Evolutionary conservation across 768 basidiomycete species (phyloP).

Genomic region (Dioszegia hungarica): DNA sequence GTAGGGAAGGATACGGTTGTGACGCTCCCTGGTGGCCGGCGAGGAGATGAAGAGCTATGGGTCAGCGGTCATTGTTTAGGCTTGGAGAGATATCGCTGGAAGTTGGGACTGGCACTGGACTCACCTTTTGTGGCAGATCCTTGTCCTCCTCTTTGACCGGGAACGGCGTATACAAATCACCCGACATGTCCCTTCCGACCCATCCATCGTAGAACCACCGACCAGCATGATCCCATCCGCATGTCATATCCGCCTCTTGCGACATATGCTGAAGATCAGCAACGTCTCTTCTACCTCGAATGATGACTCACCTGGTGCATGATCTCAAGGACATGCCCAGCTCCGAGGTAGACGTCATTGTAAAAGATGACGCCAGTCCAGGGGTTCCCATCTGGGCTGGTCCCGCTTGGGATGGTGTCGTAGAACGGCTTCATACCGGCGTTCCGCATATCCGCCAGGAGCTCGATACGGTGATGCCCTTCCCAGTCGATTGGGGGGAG

Average conservation of each 20-base stretch:
- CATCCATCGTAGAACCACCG: constrained; percentile 48
- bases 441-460: constrained; percentile 46
- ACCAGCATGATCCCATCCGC: constrained; percentile 48
- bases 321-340: constrained; percentile 43
- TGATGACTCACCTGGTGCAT: constrained; percentile 27
- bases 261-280: constrained; percentile 32
- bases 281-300: constrained; percentile 34
- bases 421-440: constrained; percentile 41
- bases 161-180: constrained; percentile 43
- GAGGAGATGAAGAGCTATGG: constrained; percentile 39
- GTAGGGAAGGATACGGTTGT: constrained; percentile 38
- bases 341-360: constrained; percentile 48
- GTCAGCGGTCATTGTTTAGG: too few relatives aligned
- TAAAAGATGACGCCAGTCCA: constrained; percentile 43
- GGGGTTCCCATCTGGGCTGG: constrained; percentile 32
- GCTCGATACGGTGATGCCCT: constrained; percentile 38
- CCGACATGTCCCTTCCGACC: constrained; percentile 47
- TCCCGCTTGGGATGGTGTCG: constrained; percentile 26
- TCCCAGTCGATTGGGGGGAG: constrained; percentile 39
- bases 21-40: constrained; percentile 29
- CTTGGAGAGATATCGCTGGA: too few relatives aligned
- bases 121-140: constrained; percentile 36
- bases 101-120: too few relatives aligned
- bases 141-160: constrained; percentile 34
- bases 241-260: constrained; percentile 47